Evolutionary conservation across 1,284 basidiomycete species (phyloP).

Genomic region (Lignosus rhinocerotis): DNA sequence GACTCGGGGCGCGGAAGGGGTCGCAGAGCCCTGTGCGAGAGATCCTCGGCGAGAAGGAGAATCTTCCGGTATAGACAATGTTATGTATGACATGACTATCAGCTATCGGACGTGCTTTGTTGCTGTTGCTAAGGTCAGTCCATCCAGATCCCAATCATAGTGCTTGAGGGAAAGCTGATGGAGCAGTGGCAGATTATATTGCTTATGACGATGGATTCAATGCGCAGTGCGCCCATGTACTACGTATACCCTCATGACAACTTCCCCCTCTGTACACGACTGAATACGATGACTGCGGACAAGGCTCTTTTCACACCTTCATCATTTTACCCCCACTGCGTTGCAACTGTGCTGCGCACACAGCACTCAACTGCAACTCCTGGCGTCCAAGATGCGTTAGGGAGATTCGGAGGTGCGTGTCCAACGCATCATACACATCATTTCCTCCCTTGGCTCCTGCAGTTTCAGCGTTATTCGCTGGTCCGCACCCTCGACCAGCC

Average conservation of each 20-base stretch:
- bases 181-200: conserved; percentile 7
- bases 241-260: conserved; percentile 8
- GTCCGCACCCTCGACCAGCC: conserved; percentile 3
- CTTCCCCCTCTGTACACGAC: conserved; percentile 6
- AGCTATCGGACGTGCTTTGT: conserved; percentile 8
- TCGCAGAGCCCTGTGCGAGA: conserved; percentile 31
- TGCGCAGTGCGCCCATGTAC: conserved; percentile 24
- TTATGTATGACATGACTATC: neutral
- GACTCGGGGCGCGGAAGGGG: conserved; percentile 16
- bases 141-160: neutral
- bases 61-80: conserved; percentile 23
- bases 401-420: neutral
- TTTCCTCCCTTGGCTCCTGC: conserved; percentile 2
- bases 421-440: conserved; percentile 10
- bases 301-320: neutral
- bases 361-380: neutral
- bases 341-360: neutral
- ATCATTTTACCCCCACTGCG: neutral
- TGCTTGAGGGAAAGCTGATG: neutral
- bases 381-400: neutral
- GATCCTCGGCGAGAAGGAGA: conserved; percentile 35
- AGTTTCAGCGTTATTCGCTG: neutral
- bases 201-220: conserved; percentile 11
- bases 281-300: conserved; percentile 8
- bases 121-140: conserved; percentile 20